Percentiles rank a stretch among this genome's conserved stretches.
Evolutionary conservation across 306 rosid genomes (phyloP).

Genomic region (Sicyos edulis): DNA sequence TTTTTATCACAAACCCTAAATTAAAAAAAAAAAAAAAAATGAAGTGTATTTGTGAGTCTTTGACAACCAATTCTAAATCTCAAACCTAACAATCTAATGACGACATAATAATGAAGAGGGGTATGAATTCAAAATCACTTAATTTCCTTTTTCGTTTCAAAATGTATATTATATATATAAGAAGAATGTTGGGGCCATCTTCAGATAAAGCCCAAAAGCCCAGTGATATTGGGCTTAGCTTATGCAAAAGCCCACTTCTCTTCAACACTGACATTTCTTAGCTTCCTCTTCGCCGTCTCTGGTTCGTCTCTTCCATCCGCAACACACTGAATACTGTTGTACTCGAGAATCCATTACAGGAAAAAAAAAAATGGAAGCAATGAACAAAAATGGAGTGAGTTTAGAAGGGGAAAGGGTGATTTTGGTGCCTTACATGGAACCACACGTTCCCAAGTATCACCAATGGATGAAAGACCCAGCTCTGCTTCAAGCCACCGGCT

Average conservation of each 20-base stretch:
- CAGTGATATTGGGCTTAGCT: not conserved
- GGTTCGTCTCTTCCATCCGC: not conserved
- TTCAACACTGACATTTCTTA: not conserved
- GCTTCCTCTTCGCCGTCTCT: not conserved
- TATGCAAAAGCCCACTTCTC: not conserved
- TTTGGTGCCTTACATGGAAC: constrained; percentile 73
- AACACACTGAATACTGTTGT: not conserved
- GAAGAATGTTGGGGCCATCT: too few relatives aligned
- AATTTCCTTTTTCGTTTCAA: too few relatives aligned
- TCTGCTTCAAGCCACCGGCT: constrained; percentile 79
- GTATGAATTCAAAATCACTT: too few relatives aligned
- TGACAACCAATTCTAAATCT: too few relatives aligned
- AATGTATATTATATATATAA: too few relatives aligned
- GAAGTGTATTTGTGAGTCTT: too few relatives aligned
- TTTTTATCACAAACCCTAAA: too few relatives aligned
- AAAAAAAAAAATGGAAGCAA: constrained; percentile 20
- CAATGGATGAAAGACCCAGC: constrained; percentile 76
- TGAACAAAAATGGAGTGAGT: constrained; percentile 41
- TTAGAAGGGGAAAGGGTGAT: constrained; percentile 64
- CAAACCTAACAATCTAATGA: too few relatives aligned
- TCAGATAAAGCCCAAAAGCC: not conserved
- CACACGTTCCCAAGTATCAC: constrained; percentile 76
- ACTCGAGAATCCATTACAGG: not conserved
- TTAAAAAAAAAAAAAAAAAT: too few relatives aligned
- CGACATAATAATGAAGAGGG: too few relatives aligned